Evolutionary conservation across 768 basidiomycete species (phyloP).

Genomic region (Tulasnella sp.): DNA sequence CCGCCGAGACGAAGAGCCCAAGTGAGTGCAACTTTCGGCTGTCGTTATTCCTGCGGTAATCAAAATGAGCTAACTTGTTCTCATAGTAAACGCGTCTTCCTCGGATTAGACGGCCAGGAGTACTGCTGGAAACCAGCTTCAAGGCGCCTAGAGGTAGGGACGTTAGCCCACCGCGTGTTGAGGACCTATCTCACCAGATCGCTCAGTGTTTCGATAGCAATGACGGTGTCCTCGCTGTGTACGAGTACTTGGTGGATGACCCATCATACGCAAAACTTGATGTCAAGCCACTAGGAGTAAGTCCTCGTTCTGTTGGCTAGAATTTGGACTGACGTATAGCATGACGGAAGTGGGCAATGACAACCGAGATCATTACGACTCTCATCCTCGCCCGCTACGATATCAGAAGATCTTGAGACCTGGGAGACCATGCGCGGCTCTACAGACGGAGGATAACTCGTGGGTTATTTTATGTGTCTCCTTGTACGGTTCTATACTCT

Average conservation of each 20-base stretch:
- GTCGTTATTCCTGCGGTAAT: neutral
- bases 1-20: neutral
- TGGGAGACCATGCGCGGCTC: too few relatives aligned
- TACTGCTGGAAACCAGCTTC: constrained; percentile 56
- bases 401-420: constrained; percentile 34
- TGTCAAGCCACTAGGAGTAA: constrained; percentile 25
- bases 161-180: neutral
- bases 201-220: constrained; percentile 53
- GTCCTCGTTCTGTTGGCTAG: neutral
- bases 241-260: constrained; percentile 55
- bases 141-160: constrained; percentile 16
- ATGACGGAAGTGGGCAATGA: constrained; percentile 26
- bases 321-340: neutral
- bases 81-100: constrained; percentile 68
- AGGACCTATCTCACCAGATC: neutral
- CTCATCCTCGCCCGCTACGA: constrained; percentile 54
- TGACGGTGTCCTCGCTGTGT: constrained; percentile 44
- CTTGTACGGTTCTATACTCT: neutral
- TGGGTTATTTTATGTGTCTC: too few relatives aligned
- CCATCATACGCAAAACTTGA: constrained; percentile 47
- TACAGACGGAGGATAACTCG: too few relatives aligned
- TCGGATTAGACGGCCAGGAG: constrained; percentile 52
- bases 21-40: neutral
- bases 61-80: constrained; percentile 17
- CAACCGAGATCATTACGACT: constrained; percentile 70